A percentile compares a stretch with the other conserved stretches of the same genome.
Conservation (phyloP, 2,329 filamentous ascomycete species). For the Fusarium duplospermum region DNA sequence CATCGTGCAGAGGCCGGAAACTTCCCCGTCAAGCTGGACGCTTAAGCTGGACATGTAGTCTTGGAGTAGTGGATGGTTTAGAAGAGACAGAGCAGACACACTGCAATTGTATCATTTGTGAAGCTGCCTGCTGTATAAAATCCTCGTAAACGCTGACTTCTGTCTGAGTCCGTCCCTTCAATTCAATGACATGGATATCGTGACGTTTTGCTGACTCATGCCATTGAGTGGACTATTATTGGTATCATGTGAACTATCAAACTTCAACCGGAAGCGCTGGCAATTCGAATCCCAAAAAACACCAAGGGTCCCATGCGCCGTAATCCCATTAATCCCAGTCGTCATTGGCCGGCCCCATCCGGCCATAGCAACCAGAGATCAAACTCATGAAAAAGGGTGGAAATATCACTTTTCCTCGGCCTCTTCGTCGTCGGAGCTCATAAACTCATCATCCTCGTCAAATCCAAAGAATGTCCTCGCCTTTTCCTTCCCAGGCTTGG, state of each 20-base stretch:
- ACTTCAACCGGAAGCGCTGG: constrained; percentile 28
- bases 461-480: constrained; percentile 76
- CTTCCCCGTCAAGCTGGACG: constrained; percentile 75
- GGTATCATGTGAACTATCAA: constrained; percentile 36
- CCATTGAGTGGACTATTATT: constrained; percentile 19
- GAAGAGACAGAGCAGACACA: constrained; percentile 47
- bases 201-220: constrained; percentile 25
- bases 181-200: constrained; percentile 8
- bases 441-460: constrained; percentile 82
- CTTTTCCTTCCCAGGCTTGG: constrained; percentile 53
- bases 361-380: neutral
- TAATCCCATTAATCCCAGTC: constrained; percentile 37
- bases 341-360: constrained; percentile 34
- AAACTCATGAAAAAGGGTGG: neutral
- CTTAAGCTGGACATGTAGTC: constrained; percentile 54
- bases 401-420: constrained; percentile 46
- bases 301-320: constrained; percentile 37
- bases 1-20: constrained; percentile 70
- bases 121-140: constrained; percentile 45
- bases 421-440: constrained; percentile 75
- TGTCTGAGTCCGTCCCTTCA: constrained; percentile 21
- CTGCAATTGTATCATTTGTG: constrained; percentile 54
- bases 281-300: constrained; percentile 25
- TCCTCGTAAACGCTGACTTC: constrained; percentile 37
- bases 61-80: constrained; percentile 43